Base-by-base conservation (phyloP, 192 early-diverging fungal genomes). In the Backusella morwellensis region DNA sequence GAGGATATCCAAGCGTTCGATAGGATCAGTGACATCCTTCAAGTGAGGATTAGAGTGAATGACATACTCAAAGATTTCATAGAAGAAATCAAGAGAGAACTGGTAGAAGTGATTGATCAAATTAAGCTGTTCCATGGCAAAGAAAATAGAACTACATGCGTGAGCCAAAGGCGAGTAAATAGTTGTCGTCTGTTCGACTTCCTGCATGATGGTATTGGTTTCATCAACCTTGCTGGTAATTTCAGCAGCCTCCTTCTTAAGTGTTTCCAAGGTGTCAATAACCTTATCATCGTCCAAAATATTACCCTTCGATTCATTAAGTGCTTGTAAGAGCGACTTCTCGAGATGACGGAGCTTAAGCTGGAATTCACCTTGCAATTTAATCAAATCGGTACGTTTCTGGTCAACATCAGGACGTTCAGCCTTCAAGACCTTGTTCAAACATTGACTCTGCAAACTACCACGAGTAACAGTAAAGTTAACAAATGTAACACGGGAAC, bases 381-480 rank as follows among this genome's bases (percentile, higher is more conserved):
- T 96, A 75, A 98, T 86, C 66, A 99, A 83, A 71, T 98, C 98
- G 9, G 93, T 93, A 42, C 98, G 91, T 77, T 96, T 95, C 74
- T 90, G 85, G 76, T 99, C 98, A 5, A 96, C 95, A 82, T 99
- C 98, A 1, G 98, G 96, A 50, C 98, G 85, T 86, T 98, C 97
- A 52, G 92, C 91, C 74, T 96, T 96, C 80, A 99, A 90, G 4
- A 98, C 96, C 84, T 96, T 92, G 78, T 96, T 93, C 82, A 99
- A 85, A 85, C 98, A 98, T 87, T 99, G 98, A 75, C 93, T 95
- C 84, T 98, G 97, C 73, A 99, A 86, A 85, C 95, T 96, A 44
- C 93, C 92, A 32, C 96, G 92, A 17, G 98, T 99, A 19, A 99
- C 95, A 1, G 98, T 97, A 79, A 99, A 99, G 91, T 99, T 99